phyloP scores from a whole-genome alignment of 139 green algal genomes.

The Microglena sp. region DNA sequence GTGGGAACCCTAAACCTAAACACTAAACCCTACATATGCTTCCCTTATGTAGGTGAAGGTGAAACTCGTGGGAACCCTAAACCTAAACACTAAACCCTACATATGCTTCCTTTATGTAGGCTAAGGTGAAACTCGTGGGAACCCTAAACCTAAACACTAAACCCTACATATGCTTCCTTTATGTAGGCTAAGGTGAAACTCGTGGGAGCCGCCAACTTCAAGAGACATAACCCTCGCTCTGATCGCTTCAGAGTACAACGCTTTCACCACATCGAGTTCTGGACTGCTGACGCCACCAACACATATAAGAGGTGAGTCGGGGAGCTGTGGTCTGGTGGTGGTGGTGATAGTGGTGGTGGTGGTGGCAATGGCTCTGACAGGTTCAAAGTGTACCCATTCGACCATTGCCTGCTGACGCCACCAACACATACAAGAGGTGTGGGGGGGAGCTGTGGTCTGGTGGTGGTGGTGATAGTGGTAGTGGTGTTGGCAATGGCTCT shows the following conservation, averaged over 20 bases:
- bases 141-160: too few species aligned
- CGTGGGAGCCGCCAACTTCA: too few species aligned
- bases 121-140: too few species aligned
- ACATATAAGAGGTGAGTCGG: conserved; percentile 51
- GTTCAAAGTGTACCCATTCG: background rate
- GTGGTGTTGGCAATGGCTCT: background rate
- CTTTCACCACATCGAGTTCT: conserved; percentile 97
- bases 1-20: too few species aligned
- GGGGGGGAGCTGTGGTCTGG: background rate
- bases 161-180: too few species aligned
- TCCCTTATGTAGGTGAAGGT: too few species aligned
- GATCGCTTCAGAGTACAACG: conserved; percentile 68
- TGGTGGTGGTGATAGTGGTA: background rate
- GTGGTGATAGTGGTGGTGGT: background rate
- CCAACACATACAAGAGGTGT: background rate
- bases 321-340: background rate
- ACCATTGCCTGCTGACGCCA: background rate
- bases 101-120: too few species aligned
- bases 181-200: too few species aligned
- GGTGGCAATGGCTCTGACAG: background rate
- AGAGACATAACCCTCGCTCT: conserved; percentile 53
- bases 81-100: too few species aligned
- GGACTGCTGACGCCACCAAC: conserved; percentile 80
- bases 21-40: too few species aligned
- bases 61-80: too few species aligned